These are phyloP conservation scores for Xenosphaeropsis pyriputrescens DNA, from an alignment of 2,329 filamentous ascomycete species.

Conservation along the genomic window DNA sequence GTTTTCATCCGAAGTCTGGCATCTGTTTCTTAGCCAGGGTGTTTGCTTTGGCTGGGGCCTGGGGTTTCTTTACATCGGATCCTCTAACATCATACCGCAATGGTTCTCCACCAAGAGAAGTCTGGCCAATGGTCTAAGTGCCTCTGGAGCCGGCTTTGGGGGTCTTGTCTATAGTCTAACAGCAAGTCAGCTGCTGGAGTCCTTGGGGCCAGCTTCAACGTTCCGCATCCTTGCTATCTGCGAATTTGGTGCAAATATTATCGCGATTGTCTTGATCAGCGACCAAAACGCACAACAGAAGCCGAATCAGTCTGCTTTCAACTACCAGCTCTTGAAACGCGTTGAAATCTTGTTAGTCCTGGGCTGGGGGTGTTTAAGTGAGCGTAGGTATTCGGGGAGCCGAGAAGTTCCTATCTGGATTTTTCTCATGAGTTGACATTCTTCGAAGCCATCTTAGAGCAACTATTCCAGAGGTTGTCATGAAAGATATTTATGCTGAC, in stretches of 20 bases:
- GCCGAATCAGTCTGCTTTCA: constrained; percentile 47
- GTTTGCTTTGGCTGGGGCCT: constrained; percentile 66
- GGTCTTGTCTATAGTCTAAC: constrained; percentile 43
- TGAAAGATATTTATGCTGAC: too few species aligned
- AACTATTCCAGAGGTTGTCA: too few species aligned
- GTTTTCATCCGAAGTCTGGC: constrained; percentile 56
- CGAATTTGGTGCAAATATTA: constrained; percentile 35
- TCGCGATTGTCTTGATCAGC: constrained; percentile 43
- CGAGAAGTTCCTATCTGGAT: too few species aligned
- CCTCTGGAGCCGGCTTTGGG: constrained; percentile 42
- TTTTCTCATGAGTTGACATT: constrained; percentile 59
- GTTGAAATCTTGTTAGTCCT: constrained; percentile 49
- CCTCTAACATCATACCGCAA: constrained; percentile 39
- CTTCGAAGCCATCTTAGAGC: too few species aligned
- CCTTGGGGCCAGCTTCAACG: constrained; percentile 40
- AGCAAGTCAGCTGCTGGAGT: constrained; percentile 39
- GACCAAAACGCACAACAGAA: constrained; percentile 58
- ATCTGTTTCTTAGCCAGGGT: constrained; percentile 62
- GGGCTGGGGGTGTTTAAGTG: constrained; percentile 50
- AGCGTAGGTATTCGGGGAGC: too few species aligned
- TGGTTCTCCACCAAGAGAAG: constrained; percentile 44
- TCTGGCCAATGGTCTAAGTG: constrained; percentile 43
- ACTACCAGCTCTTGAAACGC: constrained; percentile 41
- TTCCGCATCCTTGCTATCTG: constrained; percentile 45
- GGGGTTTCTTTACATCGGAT: constrained; percentile 62